Base-by-base conservation (phyloP, 2,329 filamentous ascomycete genomes). In the Ciborinia camelliae region DNA sequence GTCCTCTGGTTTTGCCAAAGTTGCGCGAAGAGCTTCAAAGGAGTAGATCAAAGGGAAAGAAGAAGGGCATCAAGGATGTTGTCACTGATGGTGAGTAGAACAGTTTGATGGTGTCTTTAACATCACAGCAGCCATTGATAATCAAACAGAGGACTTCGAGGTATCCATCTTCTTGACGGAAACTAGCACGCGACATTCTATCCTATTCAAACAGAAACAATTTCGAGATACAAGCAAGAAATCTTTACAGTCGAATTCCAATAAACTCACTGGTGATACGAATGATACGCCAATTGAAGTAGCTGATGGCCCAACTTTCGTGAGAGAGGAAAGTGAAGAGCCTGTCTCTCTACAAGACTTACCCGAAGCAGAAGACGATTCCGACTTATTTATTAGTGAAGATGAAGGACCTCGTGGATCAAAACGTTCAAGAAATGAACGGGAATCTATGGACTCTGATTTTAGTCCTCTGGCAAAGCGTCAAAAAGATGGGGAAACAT, bases 111-210 rank as follows among this genome's bases (percentile, higher is more conserved):
- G 7, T 3, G 4, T 14, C 47, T 15, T 41, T 8, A 9, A 60
- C 15, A 43, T 43, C 8, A 15, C 30, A 61, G 60, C n/a, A 32
- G 41, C 54, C 55, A 59, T 69, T 74, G 60, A 71, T 61, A 23
- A 30, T 37, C 20, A 41, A 39, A 61, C 66, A 95, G 94, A 97
- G 77, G 94, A 97, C 71, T 99, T 97, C 74, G 92, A 98, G 75
- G 92, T 97, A 18, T 91, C 92, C 45, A 90, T 99, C 69, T 98
- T 97, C 78, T 81, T 99, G 69, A 96, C 91, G 53, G 91, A 97
- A 76, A 90, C 90, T 9, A 88, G 86, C 60, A 93, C 90, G 3
- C 86, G 92, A 18, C 95, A 98, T 79, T 90, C 92, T 41, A 81
- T 99, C 45, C 83, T 98, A 65, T 90, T 88, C 64, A 96, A 95